phyloP scores from a whole-genome alignment of 140 eudicot species.

The Cichorium intybus region DNA sequence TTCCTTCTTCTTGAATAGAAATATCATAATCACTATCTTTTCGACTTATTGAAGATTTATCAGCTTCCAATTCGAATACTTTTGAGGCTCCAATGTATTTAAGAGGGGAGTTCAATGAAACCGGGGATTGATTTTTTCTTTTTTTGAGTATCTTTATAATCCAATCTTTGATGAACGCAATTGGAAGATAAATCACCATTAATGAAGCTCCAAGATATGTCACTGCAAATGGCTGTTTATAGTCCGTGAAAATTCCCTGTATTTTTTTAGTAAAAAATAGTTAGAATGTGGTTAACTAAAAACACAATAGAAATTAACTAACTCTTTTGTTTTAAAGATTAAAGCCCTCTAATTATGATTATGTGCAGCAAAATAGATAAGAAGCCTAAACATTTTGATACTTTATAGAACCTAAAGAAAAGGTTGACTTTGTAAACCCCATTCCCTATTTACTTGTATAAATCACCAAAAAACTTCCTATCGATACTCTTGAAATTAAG shows the following conservation, averaged over 20 bases:
- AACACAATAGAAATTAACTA: not conserved
- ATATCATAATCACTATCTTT: slow-evolving; percentile 71
- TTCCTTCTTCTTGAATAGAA: slow-evolving; percentile 60
- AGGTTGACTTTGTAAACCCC: slow-evolving; percentile 8
- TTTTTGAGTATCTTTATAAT: slow-evolving; percentile 43
- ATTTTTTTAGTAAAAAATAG: not conserved
- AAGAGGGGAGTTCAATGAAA: slow-evolving; percentile 51
- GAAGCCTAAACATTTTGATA: not conserved
- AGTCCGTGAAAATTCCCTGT: slow-evolving; percentile 84
- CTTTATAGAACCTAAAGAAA: slow-evolving; percentile 1
- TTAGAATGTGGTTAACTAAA: not conserved
- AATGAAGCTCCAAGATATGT: slow-evolving; percentile 98
- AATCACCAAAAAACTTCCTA: not conserved
- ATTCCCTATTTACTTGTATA: slow-evolving; percentile 1
- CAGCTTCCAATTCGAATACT: slow-evolving; percentile 64
- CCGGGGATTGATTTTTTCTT: slow-evolving; percentile 43
- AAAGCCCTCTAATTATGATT: not conserved
- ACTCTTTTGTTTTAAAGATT: no score
- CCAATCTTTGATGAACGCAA: slow-evolving; percentile 83
- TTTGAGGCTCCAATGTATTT: slow-evolving; percentile 50
- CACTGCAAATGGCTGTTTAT: slow-evolving; percentile 98
- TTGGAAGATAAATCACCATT: slow-evolving; percentile 93
- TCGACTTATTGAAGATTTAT: slow-evolving; percentile 40
- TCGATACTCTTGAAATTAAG: not conserved
- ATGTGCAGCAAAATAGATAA: not conserved